These are phyloP conservation scores for Solanum appendiculatum DNA, from an alignment of 257 asterid species.

Conservation along the genomic window DNA sequence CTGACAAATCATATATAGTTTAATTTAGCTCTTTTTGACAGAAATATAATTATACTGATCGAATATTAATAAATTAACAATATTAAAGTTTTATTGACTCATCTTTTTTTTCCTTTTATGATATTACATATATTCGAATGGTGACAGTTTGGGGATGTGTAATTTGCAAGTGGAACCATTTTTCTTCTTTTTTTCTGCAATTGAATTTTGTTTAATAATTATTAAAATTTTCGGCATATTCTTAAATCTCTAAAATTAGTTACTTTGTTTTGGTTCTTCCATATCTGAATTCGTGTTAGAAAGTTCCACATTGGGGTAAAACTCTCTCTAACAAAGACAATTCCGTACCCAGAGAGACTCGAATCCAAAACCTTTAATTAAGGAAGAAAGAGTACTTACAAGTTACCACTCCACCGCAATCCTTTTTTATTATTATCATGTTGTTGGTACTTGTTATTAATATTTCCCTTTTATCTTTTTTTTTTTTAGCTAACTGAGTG, in stretches of 20 bases:
- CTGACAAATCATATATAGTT: slow-evolving; percentile 10
- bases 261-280: too few relatives aligned
- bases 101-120: neutral
- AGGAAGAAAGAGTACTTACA: accelerated
- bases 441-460: neutral
- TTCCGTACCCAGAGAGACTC: neutral
- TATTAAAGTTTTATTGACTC: neutral
- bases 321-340: neutral
- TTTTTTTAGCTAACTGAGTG: accelerated
- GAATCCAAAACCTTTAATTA: accelerated
- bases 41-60: neutral
- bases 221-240: neutral
- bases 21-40: neutral
- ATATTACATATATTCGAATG: neutral
- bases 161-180: neutral
- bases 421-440: too few relatives aligned
- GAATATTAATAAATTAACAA: neutral
- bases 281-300: too few relatives aligned
- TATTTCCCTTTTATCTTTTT: neutral
- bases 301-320: too few relatives aligned
- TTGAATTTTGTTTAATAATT: neutral
- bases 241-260: too few relatives aligned
- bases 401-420: too few relatives aligned
- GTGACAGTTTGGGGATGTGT: neutral
- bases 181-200: neutral